These are phyloP conservation scores for Leersia perrieri DNA, from an alignment of 176 grass and related monocot genomes.

Conservation along the genomic window DNA sequence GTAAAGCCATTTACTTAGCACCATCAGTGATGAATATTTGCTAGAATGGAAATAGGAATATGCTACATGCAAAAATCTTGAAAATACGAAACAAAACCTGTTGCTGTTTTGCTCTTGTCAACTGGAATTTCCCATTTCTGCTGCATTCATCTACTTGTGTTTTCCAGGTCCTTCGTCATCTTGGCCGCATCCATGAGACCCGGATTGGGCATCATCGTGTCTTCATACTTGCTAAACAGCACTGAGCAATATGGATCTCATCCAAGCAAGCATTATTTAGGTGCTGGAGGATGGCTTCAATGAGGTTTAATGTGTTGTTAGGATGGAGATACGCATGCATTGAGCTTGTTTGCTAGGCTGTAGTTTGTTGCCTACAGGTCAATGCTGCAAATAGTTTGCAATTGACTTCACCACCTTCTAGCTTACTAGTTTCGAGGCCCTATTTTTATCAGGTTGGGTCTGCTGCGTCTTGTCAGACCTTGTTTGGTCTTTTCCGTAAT, in stretches of 20 bases:
- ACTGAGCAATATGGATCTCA: not conserved
- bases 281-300: not conserved
- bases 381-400: conserved; percentile 1
- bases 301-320: not conserved
- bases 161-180: conserved; percentile 86
- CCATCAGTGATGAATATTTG: not conserved
- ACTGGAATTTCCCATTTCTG: not conserved
- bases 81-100: not conserved
- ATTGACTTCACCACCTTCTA: not conserved
- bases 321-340: not conserved
- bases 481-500: not conserved
- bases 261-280: no score
- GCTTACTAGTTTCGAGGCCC: not conserved
- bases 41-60: not conserved
- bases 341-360: not conserved
- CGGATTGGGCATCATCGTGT: conserved; percentile 76
- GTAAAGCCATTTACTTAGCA: not conserved
- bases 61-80: not conserved
- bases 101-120: not conserved
- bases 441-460: not conserved
- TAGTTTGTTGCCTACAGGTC: not conserved
- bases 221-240: conserved; percentile 62
- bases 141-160: conserved; percentile 19
- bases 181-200: conserved; percentile 76
- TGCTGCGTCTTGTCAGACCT: not conserved